These are phyloP conservation scores for Vickermania ingenoplastis DNA, from an alignment of 208 protist species.

Conservation along the genomic window DNA sequence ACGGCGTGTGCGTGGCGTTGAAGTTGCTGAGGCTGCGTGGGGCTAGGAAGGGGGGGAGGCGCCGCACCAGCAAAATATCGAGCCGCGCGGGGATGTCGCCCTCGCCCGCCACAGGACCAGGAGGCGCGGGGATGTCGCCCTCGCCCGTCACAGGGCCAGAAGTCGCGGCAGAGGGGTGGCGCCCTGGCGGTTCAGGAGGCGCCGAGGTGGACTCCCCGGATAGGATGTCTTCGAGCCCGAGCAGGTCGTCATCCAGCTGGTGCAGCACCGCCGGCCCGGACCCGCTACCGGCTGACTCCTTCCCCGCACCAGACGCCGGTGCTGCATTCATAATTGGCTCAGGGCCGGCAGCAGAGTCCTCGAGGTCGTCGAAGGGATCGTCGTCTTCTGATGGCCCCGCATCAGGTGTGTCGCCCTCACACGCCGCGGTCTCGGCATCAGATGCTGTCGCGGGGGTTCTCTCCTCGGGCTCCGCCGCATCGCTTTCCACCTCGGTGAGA, in stretches of 20 bases:
- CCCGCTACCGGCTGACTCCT: background rate
- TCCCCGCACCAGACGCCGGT: background rate
- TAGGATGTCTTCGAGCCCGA: slow-evolving; percentile 27
- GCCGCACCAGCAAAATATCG: slow-evolving; percentile 61
- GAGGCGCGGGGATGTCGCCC: slow-evolving; percentile 8
- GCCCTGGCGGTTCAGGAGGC: background rate
- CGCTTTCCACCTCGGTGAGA: background rate
- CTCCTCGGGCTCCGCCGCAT: background rate
- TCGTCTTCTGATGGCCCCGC: background rate
- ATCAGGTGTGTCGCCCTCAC: too few species aligned
- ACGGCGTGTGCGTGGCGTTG: slow-evolving; percentile 37
- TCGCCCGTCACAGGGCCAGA: slow-evolving; percentile 11
- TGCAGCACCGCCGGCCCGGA: background rate
- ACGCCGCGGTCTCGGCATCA: too few species aligned
- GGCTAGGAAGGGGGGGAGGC: slow-evolving; percentile 56
- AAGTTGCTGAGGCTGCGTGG: slow-evolving; percentile 75
- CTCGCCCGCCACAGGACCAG: slow-evolving; percentile 11
- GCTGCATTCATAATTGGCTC: too few species aligned
- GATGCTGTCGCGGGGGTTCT: background rate
- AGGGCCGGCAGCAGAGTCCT: background rate
- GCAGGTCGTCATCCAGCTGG: slow-evolving; percentile 19
- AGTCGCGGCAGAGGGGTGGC: background rate
- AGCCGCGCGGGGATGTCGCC: slow-evolving; percentile 23
- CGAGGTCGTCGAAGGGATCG: background rate
- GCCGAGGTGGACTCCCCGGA: background rate